These are phyloP conservation scores for Tulasnella sp. DNA, from an alignment of 768 basidiomycete genomes.

Conservation along the genomic window DNA sequence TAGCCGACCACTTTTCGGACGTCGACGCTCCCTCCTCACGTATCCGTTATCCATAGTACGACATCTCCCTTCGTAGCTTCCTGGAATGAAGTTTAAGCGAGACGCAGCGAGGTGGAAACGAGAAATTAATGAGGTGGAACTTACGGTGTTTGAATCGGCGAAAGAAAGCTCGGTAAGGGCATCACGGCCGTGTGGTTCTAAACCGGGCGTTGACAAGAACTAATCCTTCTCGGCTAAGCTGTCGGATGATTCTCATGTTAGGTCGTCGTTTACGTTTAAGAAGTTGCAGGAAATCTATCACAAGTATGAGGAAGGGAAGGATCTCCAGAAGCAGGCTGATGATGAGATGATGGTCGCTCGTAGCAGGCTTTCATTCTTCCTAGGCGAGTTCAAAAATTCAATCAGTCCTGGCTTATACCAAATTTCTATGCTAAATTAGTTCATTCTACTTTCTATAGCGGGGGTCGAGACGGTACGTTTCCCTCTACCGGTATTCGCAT, in stretches of 20 bases:
- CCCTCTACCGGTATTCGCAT: too few relatives aligned
- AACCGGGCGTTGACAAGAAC: too few relatives aligned
- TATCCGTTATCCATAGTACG: not conserved
- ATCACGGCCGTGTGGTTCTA: too few relatives aligned
- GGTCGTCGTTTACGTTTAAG: not conserved
- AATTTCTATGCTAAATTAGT: too few relatives aligned
- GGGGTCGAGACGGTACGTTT: not conserved
- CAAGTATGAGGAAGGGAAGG: not conserved
- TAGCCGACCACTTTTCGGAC: not conserved
- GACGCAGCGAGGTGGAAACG: not conserved
- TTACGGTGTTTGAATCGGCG: not conserved
- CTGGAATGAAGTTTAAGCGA: constrained; percentile 6
- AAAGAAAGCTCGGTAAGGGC: not conserved
- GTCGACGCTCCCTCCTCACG: too few relatives aligned
- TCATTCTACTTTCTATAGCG: not conserved
- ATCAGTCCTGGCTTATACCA: too few relatives aligned
- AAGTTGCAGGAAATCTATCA: not conserved
- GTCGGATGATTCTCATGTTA: not conserved
- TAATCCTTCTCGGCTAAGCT: too few relatives aligned
- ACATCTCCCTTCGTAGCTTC: constrained; percentile 17
- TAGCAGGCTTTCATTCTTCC: not conserved
- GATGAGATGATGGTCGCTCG: not conserved
- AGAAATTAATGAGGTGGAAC: not conserved
- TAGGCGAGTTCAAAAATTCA: too few relatives aligned
- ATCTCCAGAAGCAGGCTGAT: not conserved